Evolutionary conservation across 306 rosid genomes (phyloP), one percentile per base, ranked within the genome.

Genomic region (Pyrus communis): DNA sequence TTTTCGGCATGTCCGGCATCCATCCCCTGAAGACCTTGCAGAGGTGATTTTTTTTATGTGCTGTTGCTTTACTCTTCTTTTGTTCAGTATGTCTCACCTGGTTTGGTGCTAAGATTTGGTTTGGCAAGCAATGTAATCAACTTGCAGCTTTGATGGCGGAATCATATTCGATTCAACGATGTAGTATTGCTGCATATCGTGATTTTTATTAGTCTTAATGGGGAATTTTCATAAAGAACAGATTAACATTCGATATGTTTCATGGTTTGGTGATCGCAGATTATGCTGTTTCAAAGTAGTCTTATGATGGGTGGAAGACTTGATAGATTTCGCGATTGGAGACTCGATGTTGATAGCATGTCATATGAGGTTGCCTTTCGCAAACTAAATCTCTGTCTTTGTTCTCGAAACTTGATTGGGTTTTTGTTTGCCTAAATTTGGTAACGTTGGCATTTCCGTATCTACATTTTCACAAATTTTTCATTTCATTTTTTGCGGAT

Each of bases 341-440:
- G 99, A 85, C 99, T 95, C 33, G 97, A 92, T 71, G 93, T 95
- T 23, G 99, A 95, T 83, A 73, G 86, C 83, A 95, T 95, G 99
- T 84, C 99, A 15, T 95, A 95, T 10, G 98, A 94, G 93, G 98
- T 89, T 45, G 8, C 73, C 65, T 33, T 62, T 78, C 43, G 18
- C 75, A 12, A 27, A 27, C 40, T 0, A 43, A 27, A 25, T 45
- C 14, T 57, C 42, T 31, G 25, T n/a, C 40, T 52, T 67, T 58
- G 11, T 12, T 38, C 52, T 66, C 60, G 22, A 19, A 45, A 69
- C 27, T 19, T 66, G 45, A 43, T 15, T 63, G 19, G 40, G 38
- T 18, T 63, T 52, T 76, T 7, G 71, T 40, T 49, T 27, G n/a
- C 27, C 33, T 60, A 59, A 57, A 40, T 12, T 33, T 70, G 51